phyloP scores from a whole-genome alignment of 2,329 filamentous ascomycete species.

The Hypoxylon sp. region DNA sequence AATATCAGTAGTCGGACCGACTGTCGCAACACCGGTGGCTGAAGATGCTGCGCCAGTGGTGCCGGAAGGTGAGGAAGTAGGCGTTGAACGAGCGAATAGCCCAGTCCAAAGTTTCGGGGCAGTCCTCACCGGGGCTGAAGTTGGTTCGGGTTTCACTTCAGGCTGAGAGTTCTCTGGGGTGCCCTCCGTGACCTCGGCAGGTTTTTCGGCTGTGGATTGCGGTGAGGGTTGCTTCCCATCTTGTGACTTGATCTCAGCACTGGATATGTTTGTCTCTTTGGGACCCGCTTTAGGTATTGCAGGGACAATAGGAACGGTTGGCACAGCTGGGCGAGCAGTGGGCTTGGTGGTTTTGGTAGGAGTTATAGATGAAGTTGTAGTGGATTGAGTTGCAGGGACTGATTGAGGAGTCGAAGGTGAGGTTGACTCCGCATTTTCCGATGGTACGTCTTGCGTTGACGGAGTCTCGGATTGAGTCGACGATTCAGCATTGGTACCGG shows the following conservation, averaged over 20 bases:
- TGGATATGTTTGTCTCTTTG: constrained; percentile 51
- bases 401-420: constrained; percentile 58
- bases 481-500: constrained; percentile 16
- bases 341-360: constrained; percentile 53
- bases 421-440: constrained; percentile 54
- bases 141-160: constrained; percentile 50
- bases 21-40: constrained; percentile 44
- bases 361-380: constrained; percentile 47
- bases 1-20: constrained; percentile 47
- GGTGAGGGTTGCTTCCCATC: constrained; percentile 45
- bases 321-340: constrained; percentile 56
- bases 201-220: constrained; percentile 28
- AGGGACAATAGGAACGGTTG: constrained; percentile 64
- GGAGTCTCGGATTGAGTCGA: constrained; percentile 52
- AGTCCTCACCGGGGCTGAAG: constrained; percentile 53
- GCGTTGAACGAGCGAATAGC: constrained; percentile 54
- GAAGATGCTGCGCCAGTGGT: constrained; percentile 48
- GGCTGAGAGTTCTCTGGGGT: constrained; percentile 33
- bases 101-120: constrained; percentile 59
- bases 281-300: constrained; percentile 60
- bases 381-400: constrained; percentile 46
- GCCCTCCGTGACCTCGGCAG: constrained; percentile 35
- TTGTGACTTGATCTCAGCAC: constrained; percentile 41
- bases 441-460: constrained; percentile 53
- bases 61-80: constrained; percentile 45